A percentile compares a stretch with the other conserved stretches of the same genome.
Conservation (phyloP, 495 filamentous ascomycete species). For the Podospora bellae-mahoneyi region DNA sequence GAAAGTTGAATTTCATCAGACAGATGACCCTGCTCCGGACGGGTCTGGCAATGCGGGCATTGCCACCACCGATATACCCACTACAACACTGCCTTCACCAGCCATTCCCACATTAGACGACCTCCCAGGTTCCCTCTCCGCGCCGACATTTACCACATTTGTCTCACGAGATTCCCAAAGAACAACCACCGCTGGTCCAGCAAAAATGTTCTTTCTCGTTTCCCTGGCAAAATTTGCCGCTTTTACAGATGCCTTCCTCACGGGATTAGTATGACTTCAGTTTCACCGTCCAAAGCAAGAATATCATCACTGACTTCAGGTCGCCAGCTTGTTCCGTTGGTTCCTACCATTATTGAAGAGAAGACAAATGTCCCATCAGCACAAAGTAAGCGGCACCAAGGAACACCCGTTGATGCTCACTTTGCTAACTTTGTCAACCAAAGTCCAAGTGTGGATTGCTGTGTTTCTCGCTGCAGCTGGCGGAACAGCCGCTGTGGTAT, state of each 20-base stretch:
- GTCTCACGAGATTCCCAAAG: not conserved
- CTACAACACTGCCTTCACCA: not conserved
- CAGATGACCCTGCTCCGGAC: not conserved
- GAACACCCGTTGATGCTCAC: slow-evolving; percentile 2
- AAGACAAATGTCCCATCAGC: slow-evolving; percentile 13
- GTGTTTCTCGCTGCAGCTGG: slow-evolving; percentile 31
- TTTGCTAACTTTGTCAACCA: not conserved
- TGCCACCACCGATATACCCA: not conserved
- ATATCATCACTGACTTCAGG: not conserved
- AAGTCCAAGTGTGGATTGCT: slow-evolving; percentile 30
- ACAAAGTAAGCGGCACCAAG: not conserved
- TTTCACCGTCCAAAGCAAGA: not conserved
- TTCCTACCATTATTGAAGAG: slow-evolving; percentile 27
- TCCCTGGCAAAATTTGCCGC: slow-evolving; percentile 16
- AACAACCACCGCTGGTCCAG: not conserved
- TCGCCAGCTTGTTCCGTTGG: slow-evolving; percentile 22
- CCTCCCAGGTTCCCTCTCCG: not conserved
- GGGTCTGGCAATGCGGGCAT: slow-evolving; percentile 7
- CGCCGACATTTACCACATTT: not conserved
- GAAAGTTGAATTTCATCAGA: not conserved
- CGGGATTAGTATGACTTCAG: not conserved
- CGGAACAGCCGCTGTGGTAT: slow-evolving; percentile 28
- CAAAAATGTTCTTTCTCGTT: slow-evolving; percentile 11
- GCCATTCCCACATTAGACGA: slow-evolving; percentile 6
- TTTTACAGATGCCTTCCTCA: slow-evolving; percentile 10